Base-by-base conservation (phyloP, 2,329 filamentous ascomycete genomes). In the Fusarium pininemorale region DNA sequence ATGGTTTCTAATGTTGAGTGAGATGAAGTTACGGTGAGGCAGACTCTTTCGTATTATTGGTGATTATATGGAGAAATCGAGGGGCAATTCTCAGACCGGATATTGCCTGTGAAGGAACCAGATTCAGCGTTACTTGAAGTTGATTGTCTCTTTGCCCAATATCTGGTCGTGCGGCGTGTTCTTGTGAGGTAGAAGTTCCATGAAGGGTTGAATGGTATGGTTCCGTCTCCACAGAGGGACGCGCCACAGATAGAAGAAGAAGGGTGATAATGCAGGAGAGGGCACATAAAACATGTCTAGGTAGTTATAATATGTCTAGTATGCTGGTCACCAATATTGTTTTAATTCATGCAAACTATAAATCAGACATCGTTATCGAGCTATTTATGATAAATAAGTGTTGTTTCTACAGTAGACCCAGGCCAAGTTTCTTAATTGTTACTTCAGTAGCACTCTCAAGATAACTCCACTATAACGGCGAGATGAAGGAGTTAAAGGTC, bases 1-100 rank as follows among this genome's bases (percentile, higher is more conserved):
- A 87, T 86, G 20, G 15, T 76, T 65, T 47, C 35, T 42, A 28
- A 12, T 15, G 57, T 50, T 48, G 28, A 32, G 39, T 50, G 41
- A 48, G 41, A 44, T 57, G 13, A 61, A 73, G 57, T 66, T 62
- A 74, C 63, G 63, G 73, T 75, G 63, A 73, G 57, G 41, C 9
- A n/a, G 39, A 59, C n/a, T 37, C 37, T 24, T 24, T 24, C 20
- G 42, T n/a, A 39, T 37, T 47, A 24, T 50, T 28, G 69, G 47
- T 42, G 51, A 13, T 26, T 30, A 41, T 42, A 12, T 32, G 35
- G 13, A 30, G 32, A 22, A n/a, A 32, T 28, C 22, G 28, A 44
- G 28, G 9, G 26, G 30, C 20, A 32, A 30, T 30, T n/a, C 22
- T 18, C 48, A n/a, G 38, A 28, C 39, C 22, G 20, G 12, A 18